phyloP scores from a whole-genome alignment of 176 grass and related monocot species.

The Aegilops speltoides region DNA sequence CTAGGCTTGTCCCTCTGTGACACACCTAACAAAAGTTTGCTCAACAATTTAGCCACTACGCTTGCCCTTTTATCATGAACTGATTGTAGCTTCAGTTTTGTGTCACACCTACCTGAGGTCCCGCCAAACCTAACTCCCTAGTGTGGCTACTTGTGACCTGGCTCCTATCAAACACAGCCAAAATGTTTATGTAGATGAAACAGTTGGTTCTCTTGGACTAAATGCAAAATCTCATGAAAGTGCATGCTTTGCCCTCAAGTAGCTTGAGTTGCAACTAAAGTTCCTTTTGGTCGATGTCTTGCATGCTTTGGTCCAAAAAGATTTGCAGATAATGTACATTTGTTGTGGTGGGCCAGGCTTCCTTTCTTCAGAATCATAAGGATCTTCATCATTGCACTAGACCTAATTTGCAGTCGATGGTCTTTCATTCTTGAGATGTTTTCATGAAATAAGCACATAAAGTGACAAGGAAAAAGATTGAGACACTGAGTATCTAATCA shows the following conservation, averaged over 20 bases:
- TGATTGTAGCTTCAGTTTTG: conserved; percentile 39
- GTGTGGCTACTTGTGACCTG: neutral
- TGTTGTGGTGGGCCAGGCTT: neutral
- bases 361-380: conserved; percentile 7
- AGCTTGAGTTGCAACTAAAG: conserved; percentile 17
- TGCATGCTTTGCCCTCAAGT: conserved; percentile 21
- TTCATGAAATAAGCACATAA: conserved; percentile 21
- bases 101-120: conserved; percentile 34
- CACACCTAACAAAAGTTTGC: conserved; percentile 30
- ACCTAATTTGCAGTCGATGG: conserved; percentile 1
- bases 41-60: conserved; percentile 27
- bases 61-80: conserved; percentile 26
- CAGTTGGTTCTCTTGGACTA: neutral
- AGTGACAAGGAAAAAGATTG: neutral
- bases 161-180: conserved; percentile 8
- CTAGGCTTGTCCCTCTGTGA: neutral
- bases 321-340: conserved; percentile 2
- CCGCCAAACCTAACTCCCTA: conserved; percentile 17
- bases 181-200: neutral
- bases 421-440: conserved; percentile 20
- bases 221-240: conserved; percentile 21
- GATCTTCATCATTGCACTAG: conserved; percentile 33
- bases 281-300: conserved; percentile 9
- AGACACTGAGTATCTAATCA: conserved; percentile 27
- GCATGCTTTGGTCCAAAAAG: neutral